Evolutionary conservation across 2,329 filamentous ascomycete genomes (phyloP).

Genomic region (Talaromyces sp.): DNA sequence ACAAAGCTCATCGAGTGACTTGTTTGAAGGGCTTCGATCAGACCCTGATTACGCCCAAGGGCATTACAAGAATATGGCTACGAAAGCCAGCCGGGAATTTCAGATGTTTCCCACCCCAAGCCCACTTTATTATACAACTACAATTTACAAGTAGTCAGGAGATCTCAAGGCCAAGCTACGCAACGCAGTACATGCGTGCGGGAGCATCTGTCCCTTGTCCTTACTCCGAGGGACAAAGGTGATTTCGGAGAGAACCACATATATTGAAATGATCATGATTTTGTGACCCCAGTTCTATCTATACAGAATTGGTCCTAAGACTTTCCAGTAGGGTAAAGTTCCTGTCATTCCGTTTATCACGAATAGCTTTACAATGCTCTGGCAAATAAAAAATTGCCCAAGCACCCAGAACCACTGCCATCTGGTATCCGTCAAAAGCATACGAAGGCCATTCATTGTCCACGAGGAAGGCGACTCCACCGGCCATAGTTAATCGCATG

Average conservation of each 20-base stretch:
- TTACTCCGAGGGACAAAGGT: no score
- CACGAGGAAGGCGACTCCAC: conserved; percentile 9
- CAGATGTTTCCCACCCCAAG: conserved; percentile 65
- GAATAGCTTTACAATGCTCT: conserved; percentile 1
- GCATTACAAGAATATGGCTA: conserved; percentile 35
- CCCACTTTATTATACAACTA: conserved; percentile 63
- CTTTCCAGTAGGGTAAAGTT: conserved; percentile 1
- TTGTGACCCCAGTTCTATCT: neutral
- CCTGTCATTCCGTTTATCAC: neutral
- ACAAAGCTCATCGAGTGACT: neutral
- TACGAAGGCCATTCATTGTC: conserved; percentile 16
- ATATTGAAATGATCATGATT: neutral
- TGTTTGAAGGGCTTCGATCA: neutral
- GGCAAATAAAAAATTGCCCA: conserved; percentile 16
- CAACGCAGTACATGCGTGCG: conserved; percentile 15
- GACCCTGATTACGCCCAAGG: conserved; percentile 2
- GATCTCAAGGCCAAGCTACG: conserved; percentile 54
- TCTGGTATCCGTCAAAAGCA: conserved; percentile 16
- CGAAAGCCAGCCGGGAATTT: conserved; percentile 57
- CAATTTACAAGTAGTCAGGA: conserved; percentile 61
- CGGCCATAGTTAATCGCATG: conserved; percentile 14
- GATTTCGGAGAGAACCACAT: no score
- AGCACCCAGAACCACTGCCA: conserved; percentile 8
- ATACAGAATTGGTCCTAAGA: neutral
- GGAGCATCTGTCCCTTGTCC: no score